Base-by-base conservation (phyloP, 208 protist genomes). In the Acanthamoeba royreba region DNA sequence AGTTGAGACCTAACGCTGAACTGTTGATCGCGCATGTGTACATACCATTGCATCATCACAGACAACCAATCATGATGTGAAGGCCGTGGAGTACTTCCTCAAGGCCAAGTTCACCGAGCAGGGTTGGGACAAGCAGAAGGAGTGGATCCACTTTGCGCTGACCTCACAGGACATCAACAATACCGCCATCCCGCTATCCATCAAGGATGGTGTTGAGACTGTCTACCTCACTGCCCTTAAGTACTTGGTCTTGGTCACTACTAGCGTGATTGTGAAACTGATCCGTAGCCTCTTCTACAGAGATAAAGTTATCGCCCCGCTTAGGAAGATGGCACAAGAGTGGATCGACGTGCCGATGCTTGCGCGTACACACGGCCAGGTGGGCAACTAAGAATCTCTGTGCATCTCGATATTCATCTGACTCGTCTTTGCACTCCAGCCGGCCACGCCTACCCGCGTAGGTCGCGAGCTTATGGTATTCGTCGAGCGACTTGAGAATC, bases 131-230 rank as follows among this genome's bases (percentile, higher is more conserved):
- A 28, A 96, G 5, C 94, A 98, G 28, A 96, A 93, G 83, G 98
- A 99, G 95, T 99, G 98, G 95, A 97, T 99, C 43, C 98, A 99
- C 95, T 99, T 99, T 95, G 98, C 97, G n/a, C 95, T 99, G 15
- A 99, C 98, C 47, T 99, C 98, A 55, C 98, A 99, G 95, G 98
- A 99, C 93, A 98, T 99, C 94, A 99, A 99, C 96, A 99, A 99
- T 96, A 99, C 98, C 22, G 96, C 98, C 0, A 98, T 99, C 77
- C 98, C 98, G 33, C 98, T 99, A 95, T 96, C 98, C 93, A 92
- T 99, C 17, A 96, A 98, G 9, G 98, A 99, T 74, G 98, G 97
- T 0, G 69, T 98, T 38, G 92, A 96, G 33, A 22, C 96, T 8
- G 83, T 96, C 49, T 98, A 98, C 93, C 46, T 99, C 22, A 98